phyloP scores from a whole-genome alignment of 257 asterid genomes.

The Paraleonurus japonicus region DNA sequence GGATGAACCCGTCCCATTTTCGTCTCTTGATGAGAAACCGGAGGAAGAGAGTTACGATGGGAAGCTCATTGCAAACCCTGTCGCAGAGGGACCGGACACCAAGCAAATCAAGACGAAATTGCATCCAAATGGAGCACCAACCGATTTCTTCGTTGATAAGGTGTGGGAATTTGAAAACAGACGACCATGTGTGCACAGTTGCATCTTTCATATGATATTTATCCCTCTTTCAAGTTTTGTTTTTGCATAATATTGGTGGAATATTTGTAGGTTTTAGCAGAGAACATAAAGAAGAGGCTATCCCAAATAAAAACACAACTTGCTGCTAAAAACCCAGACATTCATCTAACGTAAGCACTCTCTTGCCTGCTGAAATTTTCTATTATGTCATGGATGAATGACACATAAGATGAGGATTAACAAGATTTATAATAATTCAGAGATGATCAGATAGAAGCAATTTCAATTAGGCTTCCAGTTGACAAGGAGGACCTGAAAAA shows the following conservation, averaged over 20 bases:
- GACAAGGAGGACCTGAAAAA: constrained; percentile 60
- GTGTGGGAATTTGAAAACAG: constrained; percentile 26
- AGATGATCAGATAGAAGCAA: constrained; percentile 73
- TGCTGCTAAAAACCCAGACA: constrained; percentile 30
- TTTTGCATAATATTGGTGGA: neutral
- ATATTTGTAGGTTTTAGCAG: constrained; percentile 58
- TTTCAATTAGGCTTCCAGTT: constrained; percentile 76
- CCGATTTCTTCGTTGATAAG: constrained; percentile 84
- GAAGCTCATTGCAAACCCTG: constrained; percentile 47
- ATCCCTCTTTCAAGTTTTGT: neutral
- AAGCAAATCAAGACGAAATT: constrained; percentile 69
- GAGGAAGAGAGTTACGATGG: constrained; percentile 36
- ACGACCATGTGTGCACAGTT: too few species aligned
- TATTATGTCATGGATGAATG: neutral
- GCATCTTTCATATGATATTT: neutral
- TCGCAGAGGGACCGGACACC: constrained; percentile 58
- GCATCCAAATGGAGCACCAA: constrained; percentile 62
- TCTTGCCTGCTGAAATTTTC: neutral
- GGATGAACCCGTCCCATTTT: constrained; percentile 47
- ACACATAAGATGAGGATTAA: neutral
- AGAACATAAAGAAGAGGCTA: constrained; percentile 62
- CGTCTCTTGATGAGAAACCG: constrained; percentile 39
- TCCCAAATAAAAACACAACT: constrained; percentile 44
- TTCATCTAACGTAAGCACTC: constrained; percentile 53
- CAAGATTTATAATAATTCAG: constrained; percentile 27